Percentiles rank a stretch among this genome's conserved stretches.
Conservation (phyloP, 148 eudicot species). For the Persicaria maculosa region DNA sequence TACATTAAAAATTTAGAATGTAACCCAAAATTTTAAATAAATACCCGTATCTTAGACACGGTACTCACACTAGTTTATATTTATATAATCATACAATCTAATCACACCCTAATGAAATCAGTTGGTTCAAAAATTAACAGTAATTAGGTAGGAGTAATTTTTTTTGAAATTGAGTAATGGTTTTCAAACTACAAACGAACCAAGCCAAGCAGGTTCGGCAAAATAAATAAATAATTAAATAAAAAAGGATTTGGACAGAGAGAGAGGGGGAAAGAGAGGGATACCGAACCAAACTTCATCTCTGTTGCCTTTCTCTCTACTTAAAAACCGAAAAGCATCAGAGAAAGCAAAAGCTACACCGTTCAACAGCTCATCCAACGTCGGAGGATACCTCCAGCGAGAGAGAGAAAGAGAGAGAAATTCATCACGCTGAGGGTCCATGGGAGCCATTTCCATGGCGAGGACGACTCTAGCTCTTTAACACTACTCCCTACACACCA, state of each 20-base stretch:
- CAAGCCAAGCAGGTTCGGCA: constrained; percentile 2
- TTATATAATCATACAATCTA: too few relatives aligned
- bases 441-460: not conserved
- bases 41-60: too few relatives aligned
- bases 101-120: too few relatives aligned
- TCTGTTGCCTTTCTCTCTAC: constrained; percentile 9
- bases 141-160: too few relatives aligned
- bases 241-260: not conserved
- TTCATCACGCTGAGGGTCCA: constrained; percentile 3
- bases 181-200: constrained; percentile 1
- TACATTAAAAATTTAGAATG: too few relatives aligned
- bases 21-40: too few relatives aligned
- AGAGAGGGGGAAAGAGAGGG: not conserved
- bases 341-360: constrained; percentile 6
- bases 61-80: too few relatives aligned
- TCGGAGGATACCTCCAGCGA: not conserved
- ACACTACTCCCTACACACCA: too few relatives aligned
- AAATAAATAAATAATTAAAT: not conserved
- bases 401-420: not conserved
- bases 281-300: constrained; percentile 10
- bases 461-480: too few relatives aligned
- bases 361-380: constrained; percentile 2
- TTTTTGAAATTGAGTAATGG: not conserved
- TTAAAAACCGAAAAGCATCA: constrained; percentile 3
- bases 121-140: too few relatives aligned